phyloP scores from a whole-genome alignment of 495 filamentous ascomycete species.

The Extremus antarcticus region DNA sequence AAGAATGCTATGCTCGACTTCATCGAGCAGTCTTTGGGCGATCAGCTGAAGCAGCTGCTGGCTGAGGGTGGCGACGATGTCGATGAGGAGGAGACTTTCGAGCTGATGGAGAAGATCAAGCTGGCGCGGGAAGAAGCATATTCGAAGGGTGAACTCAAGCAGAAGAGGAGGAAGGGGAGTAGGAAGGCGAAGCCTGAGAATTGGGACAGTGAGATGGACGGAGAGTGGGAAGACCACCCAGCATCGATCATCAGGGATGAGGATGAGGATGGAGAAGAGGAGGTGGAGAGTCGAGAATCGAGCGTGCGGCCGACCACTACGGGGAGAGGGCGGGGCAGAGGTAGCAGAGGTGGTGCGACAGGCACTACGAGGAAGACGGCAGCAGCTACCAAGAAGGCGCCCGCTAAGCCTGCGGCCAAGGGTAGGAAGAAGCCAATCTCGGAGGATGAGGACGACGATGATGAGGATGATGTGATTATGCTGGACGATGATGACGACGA shows the following conservation, averaged over 20 bases:
- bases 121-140: constrained; percentile 62
- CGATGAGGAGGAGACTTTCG: constrained; percentile 56
- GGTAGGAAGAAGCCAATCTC: constrained; percentile 41
- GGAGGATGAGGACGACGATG: constrained; percentile 50
- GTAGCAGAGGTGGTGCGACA: constrained; percentile 36
- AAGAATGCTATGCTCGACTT: constrained; percentile 87
- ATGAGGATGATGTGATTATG: constrained; percentile 47
- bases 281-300: constrained; percentile 25
- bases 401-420: constrained; percentile 27
- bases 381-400: constrained; percentile 18
- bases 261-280: constrained; percentile 38
- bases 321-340: constrained; percentile 42
- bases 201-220: constrained; percentile 83
- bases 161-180: constrained; percentile 45
- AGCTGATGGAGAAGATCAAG: constrained; percentile 61
- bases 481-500: constrained; percentile 51
- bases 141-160: constrained; percentile 51
- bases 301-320: constrained; percentile 10
- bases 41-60: constrained; percentile 65
- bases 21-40: constrained; percentile 65
- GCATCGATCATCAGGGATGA: constrained; percentile 54
- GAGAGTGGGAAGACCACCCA: constrained; percentile 71
- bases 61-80: constrained; percentile 34
- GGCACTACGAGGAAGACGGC: constrained; percentile 12
- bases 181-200: constrained; percentile 63